phyloP scores from a whole-genome alignment of 2,329 filamentous ascomycete species.

The Byssothecium circinans region DNA sequence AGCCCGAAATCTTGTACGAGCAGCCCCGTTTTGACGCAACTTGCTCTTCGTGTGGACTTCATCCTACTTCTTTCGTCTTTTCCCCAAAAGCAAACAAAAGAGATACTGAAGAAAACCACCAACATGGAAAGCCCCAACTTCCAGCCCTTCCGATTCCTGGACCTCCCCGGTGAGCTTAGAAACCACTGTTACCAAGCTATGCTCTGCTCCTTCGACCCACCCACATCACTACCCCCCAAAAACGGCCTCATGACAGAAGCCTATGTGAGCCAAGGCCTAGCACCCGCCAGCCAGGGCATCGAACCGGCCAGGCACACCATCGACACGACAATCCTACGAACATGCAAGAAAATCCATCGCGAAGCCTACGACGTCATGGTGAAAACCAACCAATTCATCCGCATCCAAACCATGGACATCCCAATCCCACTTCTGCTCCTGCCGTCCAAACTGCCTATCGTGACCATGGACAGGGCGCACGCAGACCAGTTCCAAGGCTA shows the following conservation, averaged over 20 bases:
- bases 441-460: constrained; percentile 3
- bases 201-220: constrained; percentile 9
- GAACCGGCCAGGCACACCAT: constrained; percentile 2
- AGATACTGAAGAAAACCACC: too few species aligned
- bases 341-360: constrained; percentile 14
- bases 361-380: constrained; percentile 24
- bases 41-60: too few species aligned
- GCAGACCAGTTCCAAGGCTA: constrained; percentile 9
- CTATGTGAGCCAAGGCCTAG: neutral
- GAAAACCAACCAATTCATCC: constrained; percentile 17
- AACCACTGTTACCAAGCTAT: constrained; percentile 12
- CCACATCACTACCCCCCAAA: neutral
- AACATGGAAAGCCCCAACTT: too few species aligned
- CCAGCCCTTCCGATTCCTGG: constrained; percentile 8
- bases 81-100: too few species aligned
- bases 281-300: neutral
- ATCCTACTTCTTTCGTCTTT: too few species aligned
- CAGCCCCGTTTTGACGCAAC: too few species aligned
- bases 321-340: constrained; percentile 14
- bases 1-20: too few species aligned
- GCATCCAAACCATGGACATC: constrained; percentile 2
- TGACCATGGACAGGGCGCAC: constrained; percentile 11
- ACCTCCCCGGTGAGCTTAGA: constrained; percentile 17
- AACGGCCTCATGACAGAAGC: neutral
- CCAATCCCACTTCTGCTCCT: neutral